Evolutionary conservation across 1,139 yeast species (phyloP), one percentile per base, ranked within the genome.

Genomic region (Saccharomycopsis phalli): DNA sequence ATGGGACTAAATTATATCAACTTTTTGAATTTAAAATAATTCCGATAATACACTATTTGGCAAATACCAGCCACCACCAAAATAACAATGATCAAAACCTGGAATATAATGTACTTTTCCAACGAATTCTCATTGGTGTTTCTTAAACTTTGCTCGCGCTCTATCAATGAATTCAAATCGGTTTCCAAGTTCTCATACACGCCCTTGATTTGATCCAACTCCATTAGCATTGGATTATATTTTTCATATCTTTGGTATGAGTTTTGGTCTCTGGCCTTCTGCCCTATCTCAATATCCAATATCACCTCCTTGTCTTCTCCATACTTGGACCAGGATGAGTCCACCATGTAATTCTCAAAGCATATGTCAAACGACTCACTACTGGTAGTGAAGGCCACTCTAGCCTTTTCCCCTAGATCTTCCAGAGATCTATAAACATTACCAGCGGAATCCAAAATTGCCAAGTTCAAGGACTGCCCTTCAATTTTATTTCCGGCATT

Each of bases 301-400:
- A 40, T 22, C 13, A 44, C 34, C n/a, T 23, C 33, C n/a, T 48
- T 39, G 7, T 38, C 19, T 8, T 30, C 34, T 4, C 46, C 48
- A n/a, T 37, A 33, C 23, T 44, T 41, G 3, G 43, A 16, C 55
- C 55, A 51, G n/a, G 55, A 52, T 25, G 53, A 51, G 44, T 51
- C 54, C 10, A 50, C 48, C 11, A 49, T 46, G 11, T 25, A n/a
- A 37, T 52, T 52, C 8, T 35, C 23, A 2, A 52, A 38, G 37
- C 56, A 52, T 3, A 52, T 34, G 11, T 49, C 51, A n/a, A 50
- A 44, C 17, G 19, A 28, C 17, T 42, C 46, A 5, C 34, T 11
- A 6, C 40, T 18, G 11, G 46, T 38, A 4, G 38, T 42, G 37
- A 42, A 47, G 5, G 40, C 45, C 5, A 44, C 32, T 2, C 45